Evolutionary conservation across 106 monocot species (phyloP).

Genomic region (Ottelia alismoides): DNA sequence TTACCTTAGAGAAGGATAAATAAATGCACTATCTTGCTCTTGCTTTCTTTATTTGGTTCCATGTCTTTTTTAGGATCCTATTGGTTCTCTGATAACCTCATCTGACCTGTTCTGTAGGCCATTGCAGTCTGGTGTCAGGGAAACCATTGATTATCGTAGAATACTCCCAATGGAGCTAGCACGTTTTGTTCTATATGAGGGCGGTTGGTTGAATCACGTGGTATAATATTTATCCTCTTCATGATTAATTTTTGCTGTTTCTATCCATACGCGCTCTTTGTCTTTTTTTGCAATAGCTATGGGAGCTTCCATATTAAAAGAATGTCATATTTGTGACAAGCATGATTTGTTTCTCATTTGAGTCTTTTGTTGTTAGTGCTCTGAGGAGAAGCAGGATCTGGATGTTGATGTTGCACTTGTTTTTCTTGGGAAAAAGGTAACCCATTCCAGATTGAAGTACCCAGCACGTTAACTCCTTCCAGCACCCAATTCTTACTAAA

Average conservation of each 20-base stretch:
- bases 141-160: conserved; percentile 50
- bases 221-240: conserved; percentile 16
- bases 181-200: conserved; percentile 65
- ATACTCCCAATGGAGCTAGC: conserved; percentile 55
- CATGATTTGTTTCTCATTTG: not conserved
- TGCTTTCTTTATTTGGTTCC: too few relatives aligned
- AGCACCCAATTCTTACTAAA: not conserved
- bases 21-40: too few relatives aligned
- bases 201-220: conserved; percentile 83
- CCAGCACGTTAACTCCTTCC: not conserved
- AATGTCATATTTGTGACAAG: not conserved
- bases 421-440: conserved; percentile 83
- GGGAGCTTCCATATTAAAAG: too few relatives aligned
- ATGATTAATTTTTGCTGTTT: not conserved
- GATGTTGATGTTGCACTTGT: conserved; percentile 70
- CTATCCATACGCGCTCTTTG: not conserved
- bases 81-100: not conserved
- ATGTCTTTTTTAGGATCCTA: too few relatives aligned
- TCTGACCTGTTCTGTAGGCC: conserved; percentile 23
- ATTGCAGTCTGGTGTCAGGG: conserved; percentile 26
- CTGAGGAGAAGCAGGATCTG: conserved; percentile 19
- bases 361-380: conserved; percentile 34
- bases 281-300: too few relatives aligned
- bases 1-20: too few relatives aligned
- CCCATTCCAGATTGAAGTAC: not conserved